Evolutionary conservation across 768 basidiomycete species (phyloP).

Genomic region (Kondoa subrosea): DNA sequence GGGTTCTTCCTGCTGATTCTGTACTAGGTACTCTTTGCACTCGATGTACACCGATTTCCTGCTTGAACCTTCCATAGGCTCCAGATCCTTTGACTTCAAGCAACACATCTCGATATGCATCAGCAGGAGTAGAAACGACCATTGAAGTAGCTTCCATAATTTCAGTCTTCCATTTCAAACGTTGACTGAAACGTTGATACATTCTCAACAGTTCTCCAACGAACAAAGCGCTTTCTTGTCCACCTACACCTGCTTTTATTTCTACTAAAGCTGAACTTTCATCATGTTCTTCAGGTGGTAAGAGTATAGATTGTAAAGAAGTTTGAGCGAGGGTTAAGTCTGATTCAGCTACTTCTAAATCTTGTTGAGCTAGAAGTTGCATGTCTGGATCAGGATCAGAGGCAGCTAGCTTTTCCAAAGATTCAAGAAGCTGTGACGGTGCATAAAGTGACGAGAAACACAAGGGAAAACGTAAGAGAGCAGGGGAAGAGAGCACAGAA

Average conservation of each 20-base stretch:
- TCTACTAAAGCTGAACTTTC: slow-evolving; percentile 58
- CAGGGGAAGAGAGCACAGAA: neutral
- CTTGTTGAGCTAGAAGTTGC: slow-evolving; percentile 46
- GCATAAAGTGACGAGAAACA: neutral
- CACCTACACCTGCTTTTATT: slow-evolving; percentile 81
- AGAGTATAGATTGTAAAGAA: slow-evolving; percentile 18
- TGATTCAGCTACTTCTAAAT: slow-evolving; percentile 13
- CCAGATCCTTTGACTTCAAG: slow-evolving; percentile 62
- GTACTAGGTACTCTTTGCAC: slow-evolving; percentile 88
- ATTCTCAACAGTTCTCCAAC: slow-evolving; percentile 59
- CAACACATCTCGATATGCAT: slow-evolving; percentile 49
- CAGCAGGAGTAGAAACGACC: slow-evolving; percentile 3
- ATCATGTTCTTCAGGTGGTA: slow-evolving; percentile 8
- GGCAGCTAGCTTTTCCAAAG: slow-evolving; percentile 18
- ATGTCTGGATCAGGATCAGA: slow-evolving; percentile 58
- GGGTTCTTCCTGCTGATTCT: slow-evolving; percentile 68
- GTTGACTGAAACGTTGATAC: slow-evolving; percentile 52
- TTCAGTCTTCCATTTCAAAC: slow-evolving; percentile 45
- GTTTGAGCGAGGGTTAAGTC: slow-evolving; percentile 1
- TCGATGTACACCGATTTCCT: slow-evolving; percentile 91
- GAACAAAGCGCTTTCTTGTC: slow-evolving; percentile 72
- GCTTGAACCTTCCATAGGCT: slow-evolving; percentile 59
- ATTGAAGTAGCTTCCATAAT: slow-evolving; percentile 24
- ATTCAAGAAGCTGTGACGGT: slow-evolving; percentile 1
- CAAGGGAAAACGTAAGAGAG: neutral